phyloP scores from a whole-genome alignment of 345 rosid genomes.

The Lumnitzera littorea region DNA sequence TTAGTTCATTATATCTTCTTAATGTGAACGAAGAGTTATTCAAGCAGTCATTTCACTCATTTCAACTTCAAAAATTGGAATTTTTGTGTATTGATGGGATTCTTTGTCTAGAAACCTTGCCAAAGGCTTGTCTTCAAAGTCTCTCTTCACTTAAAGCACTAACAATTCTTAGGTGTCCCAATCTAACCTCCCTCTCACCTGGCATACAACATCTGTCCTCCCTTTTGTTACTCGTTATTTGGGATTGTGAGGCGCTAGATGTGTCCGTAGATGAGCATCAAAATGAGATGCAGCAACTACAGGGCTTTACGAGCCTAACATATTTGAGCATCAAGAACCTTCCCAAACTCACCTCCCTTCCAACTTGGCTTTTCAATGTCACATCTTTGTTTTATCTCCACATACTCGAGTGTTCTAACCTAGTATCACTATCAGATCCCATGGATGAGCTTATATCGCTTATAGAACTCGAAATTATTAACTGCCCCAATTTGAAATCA shows the following conservation, averaged over 20 bases:
- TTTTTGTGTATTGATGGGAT: too few species aligned
- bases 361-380: neutral
- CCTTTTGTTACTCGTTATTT: too few species aligned
- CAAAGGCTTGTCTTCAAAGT: too few species aligned
- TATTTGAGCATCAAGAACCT: neutral
- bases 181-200: neutral
- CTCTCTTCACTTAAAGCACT: neutral
- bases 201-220: neutral
- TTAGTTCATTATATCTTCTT: neutral
- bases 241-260: too few species aligned
- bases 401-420: neutral
- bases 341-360: neutral
- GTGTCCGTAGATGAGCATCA: too few species aligned
- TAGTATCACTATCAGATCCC: constrained; percentile 4
- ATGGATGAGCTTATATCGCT: constrained; percentile 12
- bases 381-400: neutral
- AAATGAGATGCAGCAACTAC: too few species aligned
- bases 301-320: neutral
- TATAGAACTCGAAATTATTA: neutral
- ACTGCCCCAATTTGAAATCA: constrained; percentile 8
- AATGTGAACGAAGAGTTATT: too few species aligned
- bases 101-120: too few species aligned
- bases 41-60: neutral
- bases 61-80: too few species aligned
- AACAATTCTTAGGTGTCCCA: too few species aligned